Percentiles rank a stretch among this genome's conserved stretches.
Conservation (phyloP, 208 protist genomes). For the Kentomonas sorsogonicus region DNA sequence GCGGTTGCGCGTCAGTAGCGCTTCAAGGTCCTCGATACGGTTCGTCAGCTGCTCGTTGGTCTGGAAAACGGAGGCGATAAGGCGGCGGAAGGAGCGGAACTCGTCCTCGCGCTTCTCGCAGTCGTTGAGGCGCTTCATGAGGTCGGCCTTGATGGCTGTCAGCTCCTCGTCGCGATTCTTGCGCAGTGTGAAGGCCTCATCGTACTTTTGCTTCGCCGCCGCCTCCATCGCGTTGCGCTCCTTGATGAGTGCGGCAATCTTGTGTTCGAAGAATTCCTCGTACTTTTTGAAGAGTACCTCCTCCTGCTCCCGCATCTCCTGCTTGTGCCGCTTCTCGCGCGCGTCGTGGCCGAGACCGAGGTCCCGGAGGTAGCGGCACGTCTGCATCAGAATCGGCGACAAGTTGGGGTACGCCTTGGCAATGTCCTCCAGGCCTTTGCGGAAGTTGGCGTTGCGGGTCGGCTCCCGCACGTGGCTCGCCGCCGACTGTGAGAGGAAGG, state of each 20-base stretch:
- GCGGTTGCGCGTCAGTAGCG: constrained; percentile 36
- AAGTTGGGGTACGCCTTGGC: constrained; percentile 31
- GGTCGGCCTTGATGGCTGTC: constrained; percentile 38
- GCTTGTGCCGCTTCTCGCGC: constrained; percentile 16
- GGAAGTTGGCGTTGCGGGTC: constrained; percentile 24
- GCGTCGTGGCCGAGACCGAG: constrained; percentile 10
- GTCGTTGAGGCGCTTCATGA: constrained; percentile 54
- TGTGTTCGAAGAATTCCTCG: constrained; percentile 64
- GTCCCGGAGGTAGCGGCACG: constrained; percentile 40
- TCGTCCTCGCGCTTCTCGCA: constrained; percentile 68
- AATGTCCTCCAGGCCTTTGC: constrained; percentile 33
- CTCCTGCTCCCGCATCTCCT: constrained; percentile 34
- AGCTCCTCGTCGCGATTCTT: constrained; percentile 59
- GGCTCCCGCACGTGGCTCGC: constrained; percentile 27
- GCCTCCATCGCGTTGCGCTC: constrained; percentile 35
- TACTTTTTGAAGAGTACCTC: constrained; percentile 35
- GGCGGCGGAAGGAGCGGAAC: constrained; percentile 53
- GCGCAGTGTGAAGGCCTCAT: constrained; percentile 39
- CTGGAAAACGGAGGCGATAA: constrained; percentile 72
- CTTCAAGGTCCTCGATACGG: constrained; percentile 54
- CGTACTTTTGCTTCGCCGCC: constrained; percentile 22
- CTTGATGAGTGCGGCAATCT: constrained; percentile 43
- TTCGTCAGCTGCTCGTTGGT: constrained; percentile 59
- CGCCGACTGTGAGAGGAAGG: constrained; percentile 20
- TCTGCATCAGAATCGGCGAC: constrained; percentile 17